These are phyloP conservation scores for Cochlearia excelsa DNA, from an alignment of 345 rosid genomes.

Conservation along the genomic window DNA sequence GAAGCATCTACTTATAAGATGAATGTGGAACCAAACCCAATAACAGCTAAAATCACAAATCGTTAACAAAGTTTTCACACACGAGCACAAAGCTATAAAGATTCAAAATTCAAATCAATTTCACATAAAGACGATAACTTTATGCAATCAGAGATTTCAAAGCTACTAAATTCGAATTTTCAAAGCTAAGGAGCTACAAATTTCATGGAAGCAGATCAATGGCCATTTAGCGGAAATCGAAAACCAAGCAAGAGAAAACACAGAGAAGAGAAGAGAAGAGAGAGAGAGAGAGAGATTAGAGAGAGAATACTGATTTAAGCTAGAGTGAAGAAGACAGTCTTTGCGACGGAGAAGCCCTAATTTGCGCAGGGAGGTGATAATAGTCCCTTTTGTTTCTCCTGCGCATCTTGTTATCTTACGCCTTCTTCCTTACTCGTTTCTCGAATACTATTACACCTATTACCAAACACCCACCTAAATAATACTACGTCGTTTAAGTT, in stretches of 20 bases:
- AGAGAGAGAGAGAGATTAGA: constrained; percentile 19
- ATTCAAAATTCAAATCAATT: background rate
- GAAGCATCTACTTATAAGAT: background rate
- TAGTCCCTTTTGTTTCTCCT: constrained; percentile 35
- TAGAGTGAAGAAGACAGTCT: constrained; percentile 25
- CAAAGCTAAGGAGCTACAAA: background rate
- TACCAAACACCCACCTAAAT: background rate
- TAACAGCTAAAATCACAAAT: no score
- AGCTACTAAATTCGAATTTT: constrained; percentile 18
- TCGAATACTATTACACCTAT: background rate
- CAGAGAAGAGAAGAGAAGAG: constrained; percentile 9
- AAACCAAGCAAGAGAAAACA: constrained; percentile 12
- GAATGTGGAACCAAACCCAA: no score
- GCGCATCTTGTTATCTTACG: constrained; percentile 59
- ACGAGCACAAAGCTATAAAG: constrained; percentile 5
- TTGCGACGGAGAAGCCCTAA: constrained; percentile 54
- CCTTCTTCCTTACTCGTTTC: constrained; percentile 15
- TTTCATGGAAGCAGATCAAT: background rate
- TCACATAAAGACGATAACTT: no score
- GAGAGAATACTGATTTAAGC: constrained; percentile 30
- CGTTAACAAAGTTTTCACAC: background rate
- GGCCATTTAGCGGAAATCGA: constrained; percentile 14
- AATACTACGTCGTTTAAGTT: background rate
- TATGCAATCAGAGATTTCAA: constrained; percentile 6
- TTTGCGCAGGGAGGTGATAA: constrained; percentile 64